A percentile compares a stretch with the other conserved stretches of the same genome.
Conservation (phyloP, 345 rosid genomes). For the Corymbia maculata region DNA sequence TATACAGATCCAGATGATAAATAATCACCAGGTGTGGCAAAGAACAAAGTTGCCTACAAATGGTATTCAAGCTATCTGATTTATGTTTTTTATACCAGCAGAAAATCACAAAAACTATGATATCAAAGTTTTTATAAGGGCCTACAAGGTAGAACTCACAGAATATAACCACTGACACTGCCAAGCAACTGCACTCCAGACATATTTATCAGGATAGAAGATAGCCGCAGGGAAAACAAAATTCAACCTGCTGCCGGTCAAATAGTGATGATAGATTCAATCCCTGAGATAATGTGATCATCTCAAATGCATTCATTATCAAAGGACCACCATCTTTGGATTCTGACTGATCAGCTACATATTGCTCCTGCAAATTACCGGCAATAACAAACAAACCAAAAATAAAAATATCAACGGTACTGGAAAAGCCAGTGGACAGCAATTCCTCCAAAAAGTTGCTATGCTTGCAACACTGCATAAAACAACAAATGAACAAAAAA, state of each 20-base stretch:
- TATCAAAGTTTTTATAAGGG: not conserved
- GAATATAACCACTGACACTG: not conserved
- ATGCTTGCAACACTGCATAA: not conserved
- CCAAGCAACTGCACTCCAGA: not conserved
- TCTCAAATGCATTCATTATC: conserved; percentile 94
- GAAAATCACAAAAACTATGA: not conserved
- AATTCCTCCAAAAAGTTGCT: not conserved
- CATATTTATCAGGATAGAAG: not conserved
- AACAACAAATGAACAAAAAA: not conserved
- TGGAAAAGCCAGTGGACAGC: not conserved
- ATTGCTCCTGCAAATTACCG: conserved; percentile 48
- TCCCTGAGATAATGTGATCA: conserved; percentile 90
- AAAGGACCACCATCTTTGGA: conserved; percentile 45
- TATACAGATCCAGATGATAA: not conserved
- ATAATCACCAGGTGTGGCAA: not conserved
- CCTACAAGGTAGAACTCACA: not conserved
- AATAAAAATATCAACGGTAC: not conserved
- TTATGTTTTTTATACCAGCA: not conserved
- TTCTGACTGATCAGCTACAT: conserved; percentile 48
- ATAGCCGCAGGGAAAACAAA: not conserved
- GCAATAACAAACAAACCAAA: not conserved
- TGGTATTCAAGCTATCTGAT: not conserved
- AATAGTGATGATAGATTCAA: conserved; percentile 80
- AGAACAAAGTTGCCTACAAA: not conserved
- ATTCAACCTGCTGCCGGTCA: conserved; percentile 70